Base-by-base conservation (phyloP, 495 filamentous ascomycete species). In the Penicillium alfredii region DNA sequence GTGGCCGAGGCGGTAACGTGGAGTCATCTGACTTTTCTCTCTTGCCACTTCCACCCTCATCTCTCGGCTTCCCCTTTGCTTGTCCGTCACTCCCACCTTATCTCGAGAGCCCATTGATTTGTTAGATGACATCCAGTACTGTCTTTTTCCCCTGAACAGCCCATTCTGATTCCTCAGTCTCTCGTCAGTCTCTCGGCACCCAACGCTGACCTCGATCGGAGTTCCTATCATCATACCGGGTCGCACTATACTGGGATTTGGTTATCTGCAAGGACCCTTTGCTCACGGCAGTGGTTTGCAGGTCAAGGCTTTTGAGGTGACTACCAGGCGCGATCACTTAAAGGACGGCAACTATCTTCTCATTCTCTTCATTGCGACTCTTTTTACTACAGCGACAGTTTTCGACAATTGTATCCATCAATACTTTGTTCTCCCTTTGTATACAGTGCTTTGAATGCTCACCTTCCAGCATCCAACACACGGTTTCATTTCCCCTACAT, bases 251-350 rank as follows among this genome's bases (percentile, higher is more conserved):
- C 19, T 13, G 12, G 48, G 74, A 78, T 14, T 63, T 63, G 13
- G 77, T 77, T n/a, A 49, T 84, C 80, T 40, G 78, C 44, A 47
- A 84, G 77, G 40, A 81, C 72, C 47, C n/a, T n/a, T n/a, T n/a
- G n/a, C n/a, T n/a, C n/a, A n/a, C n/a, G n/a, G n/a, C n/a, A n/a
- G n/a, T n/a, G n/a, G n/a, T n/a, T n/a, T n/a, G n/a, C n/a, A n/a
- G 26, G 46, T 42, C 37, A 47, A 30, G 46, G 41, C n/a, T 30
- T 23, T 19, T 24, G 24, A 47, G 47, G 38, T 47, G 46, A 45
- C 42, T 53, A 30, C 45, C 23, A 24, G 24, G 42, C n/a, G n/a
- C n/a, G n/a, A 44, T 31, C 38, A 44, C 23, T 46, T 44, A 38
- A 50, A 47, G 54, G 51, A 54, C 40, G 38, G 38, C 37, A 27